Conservation (phyloP, 2,329 filamentous ascomycete species). For the Coccinonectria pachysandricola region DNA sequence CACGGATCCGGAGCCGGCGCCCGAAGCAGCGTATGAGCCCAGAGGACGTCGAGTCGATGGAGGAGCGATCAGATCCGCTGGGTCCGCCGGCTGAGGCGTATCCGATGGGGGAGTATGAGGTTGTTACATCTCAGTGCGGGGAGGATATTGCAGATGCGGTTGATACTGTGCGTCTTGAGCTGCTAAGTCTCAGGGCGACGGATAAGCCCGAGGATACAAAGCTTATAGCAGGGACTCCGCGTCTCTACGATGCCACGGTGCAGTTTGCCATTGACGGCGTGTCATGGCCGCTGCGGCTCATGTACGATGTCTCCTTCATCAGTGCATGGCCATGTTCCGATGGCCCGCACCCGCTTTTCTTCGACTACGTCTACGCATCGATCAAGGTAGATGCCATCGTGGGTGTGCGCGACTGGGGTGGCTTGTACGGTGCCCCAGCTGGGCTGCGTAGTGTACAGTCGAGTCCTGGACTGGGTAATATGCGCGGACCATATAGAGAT, state of each 20-base stretch:
- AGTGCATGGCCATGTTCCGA: constrained; percentile 53
- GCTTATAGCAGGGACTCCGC: constrained; percentile 24
- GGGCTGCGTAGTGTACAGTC: constrained; percentile 24
- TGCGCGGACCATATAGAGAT: constrained; percentile 16
- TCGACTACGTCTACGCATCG: constrained; percentile 53
- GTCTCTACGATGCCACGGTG: constrained; percentile 49
- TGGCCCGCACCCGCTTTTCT: constrained; percentile 60
- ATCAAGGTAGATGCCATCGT: constrained; percentile 56
- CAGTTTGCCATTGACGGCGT: constrained; percentile 54
- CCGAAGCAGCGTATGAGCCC: constrained; percentile 46
- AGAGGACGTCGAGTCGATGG: constrained; percentile 56
- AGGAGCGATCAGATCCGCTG: constrained; percentile 56
- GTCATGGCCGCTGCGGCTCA: constrained; percentile 53
- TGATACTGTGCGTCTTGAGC: constrained; percentile 60
- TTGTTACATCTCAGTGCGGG: constrained; percentile 44
- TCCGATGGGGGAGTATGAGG: constrained; percentile 57
- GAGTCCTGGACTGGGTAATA: constrained; percentile 23
- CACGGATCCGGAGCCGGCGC: constrained; percentile 51
- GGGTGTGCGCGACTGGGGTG: constrained; percentile 55
- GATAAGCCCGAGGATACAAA: constrained; percentile 15
- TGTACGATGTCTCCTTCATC: constrained; percentile 56
- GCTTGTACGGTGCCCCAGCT: constrained; percentile 25
- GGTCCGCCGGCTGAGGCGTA: constrained; percentile 53
- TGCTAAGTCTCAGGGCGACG: constrained; percentile 48
- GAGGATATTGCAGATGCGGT: constrained; percentile 51